Base-by-base conservation (phyloP, 1,284 basidiomycete genomes). In the Laetiporus sulphureus region DNA sequence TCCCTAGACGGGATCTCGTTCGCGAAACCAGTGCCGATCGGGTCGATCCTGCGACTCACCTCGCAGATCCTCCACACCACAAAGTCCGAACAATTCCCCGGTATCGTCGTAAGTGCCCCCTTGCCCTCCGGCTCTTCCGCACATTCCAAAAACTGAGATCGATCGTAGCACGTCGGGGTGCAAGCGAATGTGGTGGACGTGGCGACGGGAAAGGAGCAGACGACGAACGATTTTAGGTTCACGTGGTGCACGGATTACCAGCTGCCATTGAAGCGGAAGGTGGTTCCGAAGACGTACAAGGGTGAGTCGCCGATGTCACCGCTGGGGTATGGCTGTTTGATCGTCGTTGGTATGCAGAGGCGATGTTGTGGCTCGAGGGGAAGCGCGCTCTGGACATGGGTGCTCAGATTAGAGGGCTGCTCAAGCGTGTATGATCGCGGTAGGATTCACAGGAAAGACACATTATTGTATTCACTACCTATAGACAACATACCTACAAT, bases 321-420 rank as follows among this genome's bases (percentile, higher is more conserved):
- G 7, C 7, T 37, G 36, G 12, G 13, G 7, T 29, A 7, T 6
- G 34, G 22, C 10, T 11, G 18, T 24, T 23, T 27, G 5, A 36
- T 29, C 15, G 23, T 25, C 29, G 13, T 39, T 10, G 18, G 31
- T 23, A 19, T 53, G 32, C 61, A 79, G 88, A 90, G 60, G 78
- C 83, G 3, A 91, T 91, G 86, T 63, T 79, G 31, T 91, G 84
- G 78, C 64, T 91, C 21, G 87, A 91, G 60, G 87, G 83, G 1
- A 76, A 75, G 45, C 70, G 88, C 7, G 79, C 80, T 3, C 64
- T 84, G 1, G 76, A 79, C 53, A 66, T 81, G 44, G 78, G 79
- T 10, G 69, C 68, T 16, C 71, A 77, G 49, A 82, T 85, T 42
- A 58, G 69, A 32, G 65, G 64, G 19, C 48, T 67, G 33, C 55